phyloP scores from a whole-genome alignment of 768 basidiomycete species.

The Boletellus sp. region DNA sequence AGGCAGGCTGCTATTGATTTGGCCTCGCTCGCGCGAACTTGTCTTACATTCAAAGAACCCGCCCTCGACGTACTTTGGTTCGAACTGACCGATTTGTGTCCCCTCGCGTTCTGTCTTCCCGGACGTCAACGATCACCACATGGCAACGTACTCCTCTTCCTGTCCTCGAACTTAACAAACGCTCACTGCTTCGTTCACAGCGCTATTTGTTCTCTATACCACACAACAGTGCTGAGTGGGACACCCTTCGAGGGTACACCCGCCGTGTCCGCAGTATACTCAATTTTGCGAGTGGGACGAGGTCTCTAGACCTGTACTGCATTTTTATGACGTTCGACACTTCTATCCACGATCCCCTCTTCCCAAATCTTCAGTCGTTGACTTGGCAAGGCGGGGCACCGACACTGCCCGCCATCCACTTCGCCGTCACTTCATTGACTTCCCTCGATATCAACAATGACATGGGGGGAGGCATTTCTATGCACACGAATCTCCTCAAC shows the following conservation, averaged over 20 bases:
- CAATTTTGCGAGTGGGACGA: background rate
- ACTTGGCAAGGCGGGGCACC: constrained; percentile 1
- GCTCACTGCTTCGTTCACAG: background rate
- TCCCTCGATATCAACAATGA: background rate
- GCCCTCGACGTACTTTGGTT: constrained; percentile 1
- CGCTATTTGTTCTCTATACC: background rate
- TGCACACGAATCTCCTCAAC: background rate
- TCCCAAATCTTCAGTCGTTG: constrained; percentile 6
- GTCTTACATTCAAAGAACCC: constrained; percentile 2
- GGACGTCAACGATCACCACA: background rate
- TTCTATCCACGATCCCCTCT: background rate
- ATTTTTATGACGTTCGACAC: background rate
- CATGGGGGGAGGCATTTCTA: background rate
- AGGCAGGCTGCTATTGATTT: background rate
- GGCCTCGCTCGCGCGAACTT: background rate
- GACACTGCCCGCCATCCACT: background rate
- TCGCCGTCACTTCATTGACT: background rate
- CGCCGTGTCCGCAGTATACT: background rate
- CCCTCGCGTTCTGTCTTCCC: background rate
- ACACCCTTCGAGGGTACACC: constrained; percentile 1
- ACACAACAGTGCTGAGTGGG: background rate
- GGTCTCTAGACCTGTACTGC: background rate
- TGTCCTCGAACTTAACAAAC: background rate
- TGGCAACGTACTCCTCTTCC: background rate
- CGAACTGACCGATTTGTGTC: background rate